These are phyloP conservation scores for Camillea tinctor DNA, from an alignment of 2,329 filamentous ascomycete genomes.

Conservation along the genomic window DNA sequence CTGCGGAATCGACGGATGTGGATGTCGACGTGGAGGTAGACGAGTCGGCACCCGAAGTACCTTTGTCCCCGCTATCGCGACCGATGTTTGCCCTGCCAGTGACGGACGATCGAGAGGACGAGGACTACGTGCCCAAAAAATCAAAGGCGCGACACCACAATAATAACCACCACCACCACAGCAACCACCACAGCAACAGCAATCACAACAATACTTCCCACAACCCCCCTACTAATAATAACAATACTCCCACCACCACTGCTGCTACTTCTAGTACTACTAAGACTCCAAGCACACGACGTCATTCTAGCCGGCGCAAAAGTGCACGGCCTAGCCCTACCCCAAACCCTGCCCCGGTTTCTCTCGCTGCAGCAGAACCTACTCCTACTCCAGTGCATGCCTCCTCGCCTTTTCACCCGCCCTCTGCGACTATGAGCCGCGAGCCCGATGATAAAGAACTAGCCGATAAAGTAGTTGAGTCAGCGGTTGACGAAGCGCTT, in stretches of 20 bases:
- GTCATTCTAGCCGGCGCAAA: constrained; percentile 26
- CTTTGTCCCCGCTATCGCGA: constrained; percentile 23
- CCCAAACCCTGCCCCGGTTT: background rate
- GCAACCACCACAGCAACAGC: constrained; percentile 9
- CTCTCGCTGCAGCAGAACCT: background rate
- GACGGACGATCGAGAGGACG: constrained; percentile 39
- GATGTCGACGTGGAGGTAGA: constrained; percentile 7
- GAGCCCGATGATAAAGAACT: constrained; percentile 41
- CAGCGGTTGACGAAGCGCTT: constrained; percentile 58
- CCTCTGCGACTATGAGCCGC: constrained; percentile 17
- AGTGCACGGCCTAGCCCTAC: constrained; percentile 28
- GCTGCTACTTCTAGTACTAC: background rate
- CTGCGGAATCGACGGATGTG: constrained; percentile 19
- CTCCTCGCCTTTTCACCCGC: constrained; percentile 21
- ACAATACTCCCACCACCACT: no score
- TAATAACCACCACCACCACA: constrained; percentile 7
- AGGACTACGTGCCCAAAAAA: constrained; percentile 44
- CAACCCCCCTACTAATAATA: no score
- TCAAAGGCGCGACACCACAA: constrained; percentile 23
- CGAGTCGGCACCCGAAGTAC: constrained; percentile 8
- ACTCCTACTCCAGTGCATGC: constrained; percentile 1
- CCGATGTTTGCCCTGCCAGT: constrained; percentile 17
- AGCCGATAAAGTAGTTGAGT: constrained; percentile 53
- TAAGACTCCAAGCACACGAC: constrained; percentile 18
- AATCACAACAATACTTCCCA: background rate